Base-by-base conservation (phyloP, 495 filamentous ascomycete species). In the Aspergillus leporis region DNA sequence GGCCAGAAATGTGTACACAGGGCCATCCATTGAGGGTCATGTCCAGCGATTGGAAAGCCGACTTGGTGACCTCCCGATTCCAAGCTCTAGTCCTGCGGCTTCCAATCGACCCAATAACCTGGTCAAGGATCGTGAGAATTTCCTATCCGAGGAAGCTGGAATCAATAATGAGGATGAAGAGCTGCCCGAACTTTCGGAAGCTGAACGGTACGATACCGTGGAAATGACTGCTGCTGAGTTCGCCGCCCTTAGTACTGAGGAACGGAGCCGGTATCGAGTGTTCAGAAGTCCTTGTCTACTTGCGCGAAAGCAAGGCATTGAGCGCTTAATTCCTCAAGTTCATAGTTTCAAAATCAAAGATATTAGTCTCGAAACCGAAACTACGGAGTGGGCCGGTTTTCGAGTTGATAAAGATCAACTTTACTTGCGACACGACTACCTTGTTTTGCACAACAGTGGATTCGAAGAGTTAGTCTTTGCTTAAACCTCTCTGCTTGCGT, bases 381-480 rank as follows among this genome's bases (percentile, higher is more conserved):
- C 65, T 10, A 75, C 70, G 13, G 62, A 70, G 31, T 78, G 75
- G 75, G 73, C 75, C 18, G 75, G 75, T 50, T 78, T 78, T 69
- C 69, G 75, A 30, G 75, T 78, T 30, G 75, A 81, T 61, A 60
- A 78, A 60, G 78, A 81, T 60, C 78, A 81, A 53, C 76, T 80
- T 40, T 81, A 81, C 53, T 58, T 80, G 48, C 75, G 78, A 31
- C 74, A 80, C 52, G 75, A 80, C 56, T 69, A 78, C 55, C 63
- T 81, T 57, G 68, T 76, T 49, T 60, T 81, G 64, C 70, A 75
- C 62, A 78, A 74, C 53, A 78, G 67, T 56, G 86, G 88, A 67
- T 91, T 92, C 61, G 87, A 91, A 67, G 90, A 92, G 51, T 6
- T 28, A 3, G 25, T 28, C 25, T 28, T 6, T 6, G 3, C n/a